Percentiles rank a stretch among this genome's conserved stretches.
Evolutionary conservation across 441 rosid genomes (phyloP).

Genomic region (Macaranga tanarius): DNA sequence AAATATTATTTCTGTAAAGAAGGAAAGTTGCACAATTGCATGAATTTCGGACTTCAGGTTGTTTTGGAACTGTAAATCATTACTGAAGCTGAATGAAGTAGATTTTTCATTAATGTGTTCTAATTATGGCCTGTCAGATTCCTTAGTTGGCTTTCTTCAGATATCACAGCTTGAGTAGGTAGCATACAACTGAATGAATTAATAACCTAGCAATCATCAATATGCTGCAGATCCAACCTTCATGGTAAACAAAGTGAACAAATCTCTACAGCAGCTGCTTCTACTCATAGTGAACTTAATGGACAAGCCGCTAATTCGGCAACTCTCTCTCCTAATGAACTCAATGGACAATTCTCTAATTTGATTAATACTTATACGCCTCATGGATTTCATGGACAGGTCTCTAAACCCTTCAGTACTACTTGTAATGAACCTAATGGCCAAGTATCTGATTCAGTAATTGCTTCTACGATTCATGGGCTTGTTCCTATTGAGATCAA

Average conservation of each 20-base stretch:
- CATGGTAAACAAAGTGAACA: conserved; percentile 33
- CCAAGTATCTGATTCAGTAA: conserved; percentile 34
- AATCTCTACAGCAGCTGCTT: conserved; percentile 28
- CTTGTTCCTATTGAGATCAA: conserved; percentile 42
- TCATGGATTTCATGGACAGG: conserved; percentile 1
- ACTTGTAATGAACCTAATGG: conserved; percentile 29
- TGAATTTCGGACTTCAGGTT: neutral
- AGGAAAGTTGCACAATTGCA: conserved; percentile 10
- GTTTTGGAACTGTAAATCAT: conserved; percentile 5
- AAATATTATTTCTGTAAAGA: neutral
- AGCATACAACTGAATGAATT: conserved; percentile 12
- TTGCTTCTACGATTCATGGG: conserved; percentile 25
- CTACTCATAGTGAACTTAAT: conserved; percentile 27
- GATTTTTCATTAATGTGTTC: neutral
- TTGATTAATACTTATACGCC: neutral
- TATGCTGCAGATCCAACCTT: conserved; percentile 39
- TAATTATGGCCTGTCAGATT: neutral
- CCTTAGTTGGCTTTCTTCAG: neutral
- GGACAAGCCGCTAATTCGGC: conserved; percentile 28
- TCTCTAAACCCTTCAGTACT: conserved; percentile 20
- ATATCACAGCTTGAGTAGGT: neutral
- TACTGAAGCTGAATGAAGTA: neutral
- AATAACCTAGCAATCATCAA: conserved; percentile 20
- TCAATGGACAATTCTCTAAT: conserved; percentile 35
- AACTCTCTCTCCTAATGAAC: conserved; percentile 22